Base-by-base conservation (phyloP, 2,329 filamentous ascomycete species). In the Thielaviopsis punctulata region DNA sequence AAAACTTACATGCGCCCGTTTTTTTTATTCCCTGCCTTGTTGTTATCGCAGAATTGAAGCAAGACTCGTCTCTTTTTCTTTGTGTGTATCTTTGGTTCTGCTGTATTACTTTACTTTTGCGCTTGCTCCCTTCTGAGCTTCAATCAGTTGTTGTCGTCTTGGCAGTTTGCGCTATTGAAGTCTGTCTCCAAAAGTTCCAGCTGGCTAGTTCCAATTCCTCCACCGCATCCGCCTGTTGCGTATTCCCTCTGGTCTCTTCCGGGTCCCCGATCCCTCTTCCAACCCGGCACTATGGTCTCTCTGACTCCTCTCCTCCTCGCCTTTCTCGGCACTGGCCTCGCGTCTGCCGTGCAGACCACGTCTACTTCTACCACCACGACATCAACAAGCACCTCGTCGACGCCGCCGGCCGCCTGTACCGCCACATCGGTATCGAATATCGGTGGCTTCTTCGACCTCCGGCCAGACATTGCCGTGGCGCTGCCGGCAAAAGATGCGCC, bases 361-460 rank as follows among this genome's bases (percentile, higher is more conserved):
- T 64, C 64, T 45, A 58, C 67, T 39, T 63, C 67, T 21, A 60
- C 67, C 49, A 59, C 64, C 3, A 61, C 68, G 25, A 66, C 69
- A 7, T 21, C 44, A 4, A 63, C 67, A 1, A 73, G 72, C 1
- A 62, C 69, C 1, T 36, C 49, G 21, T 21, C 19, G 15, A 45
- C 49, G 7, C 27, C 43, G 30, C 22, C 22, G 2, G 66, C 66
- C 24, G 68, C 71, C 27, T 80, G 76, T 60, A 79, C 76, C 7
- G 76, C 76, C 0, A 72, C 73, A 7, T 73, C 75, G 10, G 71
- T 72, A 2, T 71, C 69, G 39, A 74, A 73, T 57, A 72, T 66
- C 54, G 76, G 76, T 51, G 71, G 74, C 27, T 80, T 77, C 64
- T 79, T 75, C 62, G 76, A 80, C 57, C 65, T 80, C 49, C 69